Evolutionary conservation across 78 protist species (phyloP).

Genomic region (Dictyostelium purpureum): DNA sequence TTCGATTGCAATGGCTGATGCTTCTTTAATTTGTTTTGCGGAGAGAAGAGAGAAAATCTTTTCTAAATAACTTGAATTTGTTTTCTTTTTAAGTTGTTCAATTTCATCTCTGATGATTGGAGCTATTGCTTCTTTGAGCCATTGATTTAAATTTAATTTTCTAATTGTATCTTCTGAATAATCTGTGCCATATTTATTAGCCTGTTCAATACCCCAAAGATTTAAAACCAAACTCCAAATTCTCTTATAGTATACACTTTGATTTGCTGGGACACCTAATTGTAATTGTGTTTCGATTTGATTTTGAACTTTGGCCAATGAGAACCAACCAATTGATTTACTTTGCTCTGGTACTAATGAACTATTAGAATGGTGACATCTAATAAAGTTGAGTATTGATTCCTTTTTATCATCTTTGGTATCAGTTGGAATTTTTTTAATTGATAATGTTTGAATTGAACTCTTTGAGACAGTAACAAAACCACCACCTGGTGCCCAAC

Average conservation of each 20-base stretch:
- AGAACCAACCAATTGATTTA: conserved; percentile 32
- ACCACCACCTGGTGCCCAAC: conserved; percentile 56
- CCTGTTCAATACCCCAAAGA: conserved; percentile 26
- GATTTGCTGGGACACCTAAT: neutral
- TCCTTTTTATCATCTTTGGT: neutral
- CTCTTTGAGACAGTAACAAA: neutral
- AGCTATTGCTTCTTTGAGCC: conserved; percentile 56
- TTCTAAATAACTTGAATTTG: conserved; percentile 14
- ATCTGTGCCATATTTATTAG: neutral
- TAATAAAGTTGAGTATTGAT: neutral
- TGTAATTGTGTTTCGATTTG: conserved; percentile 29
- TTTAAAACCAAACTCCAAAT: conserved; percentile 46
- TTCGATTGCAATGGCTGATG: conserved; percentile 9
- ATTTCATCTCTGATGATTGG: conserved; percentile 26
- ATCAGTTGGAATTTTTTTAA: neutral
- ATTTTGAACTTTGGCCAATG: conserved; percentile 33
- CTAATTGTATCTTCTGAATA: conserved; percentile 36
- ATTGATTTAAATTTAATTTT: conserved; percentile 57
- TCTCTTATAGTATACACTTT: neutral
- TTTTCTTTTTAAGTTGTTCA: neutral
- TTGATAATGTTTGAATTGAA: neutral
- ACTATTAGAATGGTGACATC: conserved; percentile 21
- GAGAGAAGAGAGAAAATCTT: conserved; percentile 22
- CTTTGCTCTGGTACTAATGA: conserved; percentile 4
- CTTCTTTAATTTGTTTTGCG: conserved; percentile 28